These are phyloP conservation scores for Grosmannia serpens DNA, from an alignment of 2,329 filamentous ascomycete genomes.

Conservation along the genomic window DNA sequence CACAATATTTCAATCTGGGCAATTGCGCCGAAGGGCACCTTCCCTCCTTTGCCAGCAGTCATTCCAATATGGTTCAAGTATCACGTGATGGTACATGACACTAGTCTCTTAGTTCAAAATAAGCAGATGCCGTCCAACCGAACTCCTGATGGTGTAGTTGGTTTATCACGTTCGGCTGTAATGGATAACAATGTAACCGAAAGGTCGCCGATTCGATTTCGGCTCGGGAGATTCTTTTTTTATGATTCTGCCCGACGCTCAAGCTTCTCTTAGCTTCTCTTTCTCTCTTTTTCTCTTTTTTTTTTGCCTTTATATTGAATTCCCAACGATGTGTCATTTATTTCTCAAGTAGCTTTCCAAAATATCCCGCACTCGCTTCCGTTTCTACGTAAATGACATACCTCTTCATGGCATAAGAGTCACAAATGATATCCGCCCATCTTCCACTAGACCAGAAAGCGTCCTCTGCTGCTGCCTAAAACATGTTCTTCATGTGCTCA, in stretches of 20 bases:
- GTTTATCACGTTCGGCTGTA: neutral
- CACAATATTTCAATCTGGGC: too few species aligned
- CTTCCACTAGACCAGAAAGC: neutral
- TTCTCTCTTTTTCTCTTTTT: neutral
- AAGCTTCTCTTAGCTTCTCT: neutral
- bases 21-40: too few species aligned
- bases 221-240: neutral
- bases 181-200: neutral
- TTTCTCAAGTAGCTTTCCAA: too few species aligned
- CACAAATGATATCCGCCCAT: too few species aligned
- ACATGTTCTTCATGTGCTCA: constrained; percentile 8
- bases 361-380: too few species aligned
- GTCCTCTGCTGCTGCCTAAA: neutral
- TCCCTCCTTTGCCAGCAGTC: too few species aligned
- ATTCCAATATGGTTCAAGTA: too few species aligned
- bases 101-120: neutral
- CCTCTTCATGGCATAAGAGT: too few species aligned
- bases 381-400: too few species aligned
- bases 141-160: neutral
- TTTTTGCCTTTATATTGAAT: neutral
- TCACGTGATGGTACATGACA: neutral
- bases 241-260: too few species aligned
- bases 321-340: too few species aligned
- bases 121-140: neutral
- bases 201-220: neutral